These are phyloP conservation scores for Helianthus tuberosus DNA, from an alignment of 129 eudicot species.

Conservation along the genomic window DNA sequence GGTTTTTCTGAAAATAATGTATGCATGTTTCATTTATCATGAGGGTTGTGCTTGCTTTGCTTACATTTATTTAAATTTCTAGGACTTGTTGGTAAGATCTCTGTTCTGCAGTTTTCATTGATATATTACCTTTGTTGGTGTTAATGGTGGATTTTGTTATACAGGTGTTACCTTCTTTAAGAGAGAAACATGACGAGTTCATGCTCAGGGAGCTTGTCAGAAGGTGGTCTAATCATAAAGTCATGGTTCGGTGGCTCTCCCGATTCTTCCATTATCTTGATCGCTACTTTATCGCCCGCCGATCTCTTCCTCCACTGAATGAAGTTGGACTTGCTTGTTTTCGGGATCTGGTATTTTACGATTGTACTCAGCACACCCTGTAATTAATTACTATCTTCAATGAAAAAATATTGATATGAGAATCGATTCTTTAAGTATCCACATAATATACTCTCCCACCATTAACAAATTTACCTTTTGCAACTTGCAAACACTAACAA, in stretches of 20 bases:
- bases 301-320: conserved; percentile 83
- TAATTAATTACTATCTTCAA: neutral
- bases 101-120: neutral
- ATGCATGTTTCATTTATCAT: neutral
- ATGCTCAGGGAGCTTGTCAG: conserved; percentile 94
- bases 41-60: neutral
- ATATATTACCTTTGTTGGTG: neutral
- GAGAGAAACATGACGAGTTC: conserved; percentile 92
- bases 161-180: conserved; percentile 86
- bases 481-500: too few relatives aligned
- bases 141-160: conserved; percentile 2
- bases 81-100: neutral
- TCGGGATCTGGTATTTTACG: conserved; percentile 70
- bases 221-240: conserved; percentile 92
- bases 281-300: conserved; percentile 84
- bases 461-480: too few relatives aligned
- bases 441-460: neutral
- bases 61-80: neutral
- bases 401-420: neutral
- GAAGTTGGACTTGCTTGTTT: conserved; percentile 97
- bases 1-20: neutral
- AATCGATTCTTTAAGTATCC: neutral
- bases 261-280: conserved; percentile 91
- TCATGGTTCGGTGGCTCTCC: conserved; percentile 98
- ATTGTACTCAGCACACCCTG: neutral